Evolutionary conservation across 116 monocot species (phyloP).

Genomic region (Zostera marina): DNA sequence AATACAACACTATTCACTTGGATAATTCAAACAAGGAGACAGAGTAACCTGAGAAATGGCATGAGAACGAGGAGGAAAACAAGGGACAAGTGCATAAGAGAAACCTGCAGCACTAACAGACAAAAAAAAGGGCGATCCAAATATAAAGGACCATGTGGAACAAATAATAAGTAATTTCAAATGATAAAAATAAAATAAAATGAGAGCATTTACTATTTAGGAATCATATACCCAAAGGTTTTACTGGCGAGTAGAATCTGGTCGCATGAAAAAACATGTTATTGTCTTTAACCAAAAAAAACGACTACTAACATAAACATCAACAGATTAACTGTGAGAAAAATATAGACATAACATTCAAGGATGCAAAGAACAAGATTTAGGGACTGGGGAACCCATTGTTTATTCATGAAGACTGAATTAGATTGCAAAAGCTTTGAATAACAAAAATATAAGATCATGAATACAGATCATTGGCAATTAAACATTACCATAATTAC

Average conservation of each 20-base stretch:
- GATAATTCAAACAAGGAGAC: not conserved
- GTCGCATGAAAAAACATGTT: too few species aligned
- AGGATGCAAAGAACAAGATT: not conserved
- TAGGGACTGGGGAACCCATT: not conserved
- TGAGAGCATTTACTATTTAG: too few species aligned
- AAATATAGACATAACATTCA: not conserved
- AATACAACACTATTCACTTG: too few species aligned
- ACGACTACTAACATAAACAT: not conserved
- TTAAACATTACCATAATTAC: not conserved
- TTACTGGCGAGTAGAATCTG: too few species aligned
- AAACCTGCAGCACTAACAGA: not conserved
- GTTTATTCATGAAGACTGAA: not conserved
- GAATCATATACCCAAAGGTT: too few species aligned
- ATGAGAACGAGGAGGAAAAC: slow-evolving; percentile 3
- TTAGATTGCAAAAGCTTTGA: not conserved
- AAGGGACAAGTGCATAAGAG: not conserved
- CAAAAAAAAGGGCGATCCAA: slow-evolving; percentile 1
- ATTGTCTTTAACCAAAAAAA: too few species aligned
- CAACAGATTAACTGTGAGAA: not conserved
- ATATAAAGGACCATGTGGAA: not conserved
- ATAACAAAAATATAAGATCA: not conserved
- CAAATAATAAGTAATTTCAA: not conserved
- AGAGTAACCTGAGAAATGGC: slow-evolving; percentile 1
- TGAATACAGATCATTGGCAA: not conserved
- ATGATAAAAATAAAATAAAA: too few species aligned